Conservation (phyloP, 169 alveolate genomes). For the Eimeria praecox region DNA sequence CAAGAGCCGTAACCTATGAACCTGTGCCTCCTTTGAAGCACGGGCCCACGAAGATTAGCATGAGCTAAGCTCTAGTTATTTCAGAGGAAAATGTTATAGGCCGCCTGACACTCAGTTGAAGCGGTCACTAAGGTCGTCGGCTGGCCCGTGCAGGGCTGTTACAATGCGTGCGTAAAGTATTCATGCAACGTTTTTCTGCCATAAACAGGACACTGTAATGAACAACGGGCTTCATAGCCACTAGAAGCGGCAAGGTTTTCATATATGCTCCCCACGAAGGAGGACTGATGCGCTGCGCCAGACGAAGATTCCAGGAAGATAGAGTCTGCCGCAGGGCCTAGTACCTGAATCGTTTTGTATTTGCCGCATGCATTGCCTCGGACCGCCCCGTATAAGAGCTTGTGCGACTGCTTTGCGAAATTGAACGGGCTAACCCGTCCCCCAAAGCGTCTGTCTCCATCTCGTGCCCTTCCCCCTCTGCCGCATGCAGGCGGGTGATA, state of each 20-base stretch:
- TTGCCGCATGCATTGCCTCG: slow-evolving; percentile 76
- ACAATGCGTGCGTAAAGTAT: not conserved
- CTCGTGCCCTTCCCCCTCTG: slow-evolving; percentile 15
- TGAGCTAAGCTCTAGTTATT: not conserved
- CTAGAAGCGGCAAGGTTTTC: not conserved
- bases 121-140: not conserved
- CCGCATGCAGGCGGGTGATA: slow-evolving; percentile 35
- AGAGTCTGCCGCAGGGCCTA: not conserved
- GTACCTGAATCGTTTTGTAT: slow-evolving; percentile 70
- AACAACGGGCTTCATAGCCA: not conserved
- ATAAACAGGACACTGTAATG: not conserved
- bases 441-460: slow-evolving; percentile 33
- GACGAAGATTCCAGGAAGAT: not conserved
- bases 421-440: slow-evolving; percentile 52
- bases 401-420: slow-evolving; percentile 73
- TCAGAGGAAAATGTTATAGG: not conserved
- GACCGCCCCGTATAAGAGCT: slow-evolving; percentile 71
- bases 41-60: not conserved
- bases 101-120: not conserved
- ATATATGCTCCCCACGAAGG: not conserved
- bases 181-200: not conserved
- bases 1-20: not conserved
- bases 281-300: not conserved
- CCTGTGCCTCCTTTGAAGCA: not conserved
- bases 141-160: not conserved